phyloP scores from a whole-genome alignment of 805 yeast genomes.

The Priceomyces carsonii region DNA sequence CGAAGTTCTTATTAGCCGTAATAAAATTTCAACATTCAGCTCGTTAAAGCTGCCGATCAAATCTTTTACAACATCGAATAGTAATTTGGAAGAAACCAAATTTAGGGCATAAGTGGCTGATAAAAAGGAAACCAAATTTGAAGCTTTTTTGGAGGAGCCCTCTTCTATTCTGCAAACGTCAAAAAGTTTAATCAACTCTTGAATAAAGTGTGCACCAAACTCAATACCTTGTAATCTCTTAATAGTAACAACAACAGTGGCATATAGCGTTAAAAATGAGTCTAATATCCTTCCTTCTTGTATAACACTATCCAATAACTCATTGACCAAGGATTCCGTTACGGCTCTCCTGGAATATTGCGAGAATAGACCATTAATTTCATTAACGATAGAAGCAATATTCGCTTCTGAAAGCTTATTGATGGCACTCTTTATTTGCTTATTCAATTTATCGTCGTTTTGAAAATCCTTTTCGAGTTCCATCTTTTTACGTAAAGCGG shows the following conservation, averaged over 20 bases:
- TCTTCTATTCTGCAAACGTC: constrained; percentile 40
- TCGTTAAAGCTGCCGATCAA: constrained; percentile 63
- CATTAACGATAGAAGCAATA: constrained; percentile 65
- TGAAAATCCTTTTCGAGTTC: constrained; percentile 39
- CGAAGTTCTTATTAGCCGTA: constrained; percentile 69
- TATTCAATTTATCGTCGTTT: constrained; percentile 50
- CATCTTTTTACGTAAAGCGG: constrained; percentile 67
- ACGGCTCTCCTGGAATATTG: constrained; percentile 78
- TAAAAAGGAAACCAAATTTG: constrained; percentile 71
- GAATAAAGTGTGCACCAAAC: constrained; percentile 85
- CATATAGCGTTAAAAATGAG: constrained; percentile 75
- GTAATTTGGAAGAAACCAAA: constrained; percentile 66
- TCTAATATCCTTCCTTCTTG: constrained; percentile 70
- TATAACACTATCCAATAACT: constrained; percentile 63
- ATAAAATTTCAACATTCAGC: constrained; percentile 70
- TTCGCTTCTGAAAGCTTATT: constrained; percentile 91
- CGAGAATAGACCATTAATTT: constrained; percentile 62
- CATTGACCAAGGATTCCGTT: constrained; percentile 63
- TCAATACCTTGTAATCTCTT: constrained; percentile 82
- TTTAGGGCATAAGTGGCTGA: constrained; percentile 79
- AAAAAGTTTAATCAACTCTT: constrained; percentile 72
- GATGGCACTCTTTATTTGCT: constrained; percentile 73
- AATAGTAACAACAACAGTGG: constrained; percentile 72
- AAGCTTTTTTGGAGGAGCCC: constrained; percentile 45
- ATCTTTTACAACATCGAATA: constrained; percentile 71